phyloP scores from a whole-genome alignment of 208 protist genomes.

The Acanthamoeba healyi region DNA sequence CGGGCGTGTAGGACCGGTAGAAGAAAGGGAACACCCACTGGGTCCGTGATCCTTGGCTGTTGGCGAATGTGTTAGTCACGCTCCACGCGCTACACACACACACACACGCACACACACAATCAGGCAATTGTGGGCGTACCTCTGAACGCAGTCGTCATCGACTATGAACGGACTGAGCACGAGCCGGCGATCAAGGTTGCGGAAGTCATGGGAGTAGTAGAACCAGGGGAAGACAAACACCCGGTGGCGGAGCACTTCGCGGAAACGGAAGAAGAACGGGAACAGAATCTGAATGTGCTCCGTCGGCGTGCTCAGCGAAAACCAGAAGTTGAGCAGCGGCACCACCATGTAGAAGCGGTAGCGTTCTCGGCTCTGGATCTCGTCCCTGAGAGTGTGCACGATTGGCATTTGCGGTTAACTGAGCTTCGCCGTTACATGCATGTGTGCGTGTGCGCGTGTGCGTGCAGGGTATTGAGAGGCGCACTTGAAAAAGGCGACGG shows the following conservation, averaged over 20 bases:
- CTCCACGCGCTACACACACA: too few species aligned
- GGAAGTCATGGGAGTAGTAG: neutral
- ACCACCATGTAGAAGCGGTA: neutral
- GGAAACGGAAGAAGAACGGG: neutral
- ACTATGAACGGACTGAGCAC: constrained; percentile 3
- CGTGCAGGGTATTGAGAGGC: neutral
- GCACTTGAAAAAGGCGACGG: neutral
- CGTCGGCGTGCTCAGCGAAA: neutral
- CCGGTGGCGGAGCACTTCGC: neutral
- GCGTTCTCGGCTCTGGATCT: too few species aligned
- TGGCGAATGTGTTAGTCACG: neutral
- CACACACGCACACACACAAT: neutral
- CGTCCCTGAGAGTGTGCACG: too few species aligned
- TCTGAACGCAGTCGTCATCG: neutral
- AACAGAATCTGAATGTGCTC: neutral
- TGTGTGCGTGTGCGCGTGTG: neutral
- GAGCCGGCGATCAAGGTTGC: neutral
- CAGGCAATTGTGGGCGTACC: neutral
- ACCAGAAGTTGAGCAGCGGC: neutral
- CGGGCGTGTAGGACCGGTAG: neutral
- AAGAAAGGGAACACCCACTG: constrained; percentile 30
- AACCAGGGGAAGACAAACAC: constrained; percentile 9
- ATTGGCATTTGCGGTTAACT: neutral
- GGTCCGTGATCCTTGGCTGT: neutral
- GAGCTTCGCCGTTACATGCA: neutral